Base-by-base conservation (phyloP, 2,329 filamentous ascomycete genomes). In the Trichoderma cornu-damae region DNA sequence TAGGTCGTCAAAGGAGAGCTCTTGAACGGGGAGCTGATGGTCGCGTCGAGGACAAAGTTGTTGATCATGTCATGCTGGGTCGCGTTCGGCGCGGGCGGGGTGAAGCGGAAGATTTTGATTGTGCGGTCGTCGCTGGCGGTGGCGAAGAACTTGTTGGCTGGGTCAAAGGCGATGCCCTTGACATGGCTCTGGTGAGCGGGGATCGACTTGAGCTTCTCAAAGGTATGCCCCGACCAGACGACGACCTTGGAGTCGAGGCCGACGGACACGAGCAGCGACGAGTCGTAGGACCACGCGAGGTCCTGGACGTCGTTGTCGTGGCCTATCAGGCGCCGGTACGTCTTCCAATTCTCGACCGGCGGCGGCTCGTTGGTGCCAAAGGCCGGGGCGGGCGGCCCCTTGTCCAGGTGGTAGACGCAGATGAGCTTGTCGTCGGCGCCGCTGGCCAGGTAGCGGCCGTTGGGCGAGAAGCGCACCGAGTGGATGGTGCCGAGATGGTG, bases 281-380 rank as follows among this genome's bases (percentile, higher is more conserved):
- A 96, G 75, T 99, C 94, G 69, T 87, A 87, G 18, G 94, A 96
- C 94, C 94, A 99, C 28, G 91, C 94, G 59, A 99, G 78, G 75
- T 99, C 95, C 73, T 99, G 94, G 4, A 99, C 92, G 75, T 99
- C 94, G 69, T 97, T 99, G 68, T 99, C 94, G 70, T 99, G 95
- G 14, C 94, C 95, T 59, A 96, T 94, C 52, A 99, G 78, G 61
- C 94, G 87, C 69, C 90, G 89, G 67, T 92, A 88, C 20, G 96
- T 96, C 73, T 96, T 92, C 94, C 94, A 99, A 67, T 96, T 97
- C 78, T 99, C 94, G 46, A 96, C 88, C 0, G 93, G 91, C 2
- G 93, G 90, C 28, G 90, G 85, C 69, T 97, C 94, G 71, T 92
- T 94, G 50, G 88, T 84, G 84, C 90, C 91, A 71, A 96, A 96